Base-by-base conservation (phyloP, 805 yeast genomes). In the Wickerhamiella azyma region DNA sequence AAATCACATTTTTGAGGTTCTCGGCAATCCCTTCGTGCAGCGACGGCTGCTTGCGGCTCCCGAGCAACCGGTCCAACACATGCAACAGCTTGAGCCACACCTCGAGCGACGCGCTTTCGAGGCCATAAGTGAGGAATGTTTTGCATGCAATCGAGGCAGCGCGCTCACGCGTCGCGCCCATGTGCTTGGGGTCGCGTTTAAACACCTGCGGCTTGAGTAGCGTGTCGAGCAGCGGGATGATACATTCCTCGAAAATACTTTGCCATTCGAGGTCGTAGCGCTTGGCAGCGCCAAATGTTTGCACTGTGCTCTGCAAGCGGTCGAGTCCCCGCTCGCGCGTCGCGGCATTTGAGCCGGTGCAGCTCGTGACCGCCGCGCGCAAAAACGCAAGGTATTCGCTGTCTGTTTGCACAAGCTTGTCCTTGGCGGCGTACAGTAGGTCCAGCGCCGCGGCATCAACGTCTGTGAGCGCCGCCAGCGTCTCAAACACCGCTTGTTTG, bases 201-300 rank as follows among this genome's bases (percentile, higher is more conserved):
- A 66, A 72, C 5, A 74, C 72, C 47, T 81, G 86, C 0, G 81
- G 79, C 52, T 77, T 77, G 46, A 81, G 68, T 28, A 83, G 68
- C 50, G 79, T 83, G 21, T 74, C 68, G 29, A 85, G 65, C 41
- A 85, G 67, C 11, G 96, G 86, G 58, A 85, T 72, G 32, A 89
- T 67, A 1, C 88, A 89, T 36, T 72, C 72, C 39, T 81, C 86
- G 50, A 86, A 79, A 3, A 84, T 55, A 3, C 46, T 47, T n/a
- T 57, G 54, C 67, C 67, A 63, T 9, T 56, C 54, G 16, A 59
- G 47, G 24, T 11, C 19, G 29, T 24, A 38, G 17, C 13, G 18
- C 3, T 10, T 9, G 32, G 42, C 51, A 3, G 24, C 24, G 17
- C 48, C 53, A 28, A 45, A 41, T 9, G 51, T 33, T 13, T 41